These are phyloP conservation scores for Epichloe uncinata DNA, from an alignment of 2,329 filamentous ascomycete genomes.

Conservation along the genomic window DNA sequence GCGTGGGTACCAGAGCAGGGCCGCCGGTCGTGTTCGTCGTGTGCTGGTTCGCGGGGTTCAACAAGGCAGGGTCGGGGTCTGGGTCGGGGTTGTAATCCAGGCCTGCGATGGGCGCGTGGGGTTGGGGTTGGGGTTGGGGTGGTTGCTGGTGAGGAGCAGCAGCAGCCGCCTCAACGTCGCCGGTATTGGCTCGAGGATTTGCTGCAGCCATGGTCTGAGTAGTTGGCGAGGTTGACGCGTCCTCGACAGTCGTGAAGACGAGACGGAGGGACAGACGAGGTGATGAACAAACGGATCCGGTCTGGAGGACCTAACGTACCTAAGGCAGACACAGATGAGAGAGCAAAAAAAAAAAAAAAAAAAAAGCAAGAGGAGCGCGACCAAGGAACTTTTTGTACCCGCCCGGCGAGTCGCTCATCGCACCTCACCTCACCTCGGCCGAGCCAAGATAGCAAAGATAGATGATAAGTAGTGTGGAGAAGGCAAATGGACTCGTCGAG, in stretches of 20 bases:
- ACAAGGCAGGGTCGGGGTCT: no score
- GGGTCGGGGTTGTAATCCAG: no score
- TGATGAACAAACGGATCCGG: neutral
- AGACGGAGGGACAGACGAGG: neutral
- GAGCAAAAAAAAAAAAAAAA: no score
- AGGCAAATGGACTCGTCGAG: no score
- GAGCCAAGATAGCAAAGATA: no score
- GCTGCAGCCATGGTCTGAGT: neutral
- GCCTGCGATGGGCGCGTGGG: constrained; percentile 2
- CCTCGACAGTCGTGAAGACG: neutral
- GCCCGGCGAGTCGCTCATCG: neutral
- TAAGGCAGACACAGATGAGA: neutral
- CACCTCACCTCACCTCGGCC: neutral
- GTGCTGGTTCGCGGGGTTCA: constrained; percentile 22
- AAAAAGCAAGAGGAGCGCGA: neutral
- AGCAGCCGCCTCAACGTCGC: neutral
- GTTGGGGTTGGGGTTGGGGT: no score
- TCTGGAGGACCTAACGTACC: constrained; percentile 3
- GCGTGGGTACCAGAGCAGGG: no score
- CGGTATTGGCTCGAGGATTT: neutral
- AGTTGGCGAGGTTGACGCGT: no score
- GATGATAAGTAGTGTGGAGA: no score
- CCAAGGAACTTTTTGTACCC: constrained; percentile 5
- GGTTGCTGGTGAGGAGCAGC: neutral
- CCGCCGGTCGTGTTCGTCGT: no score